A percentile compares a stretch with the other conserved stretches of the same genome.
Evolutionary conservation across 2,329 filamentous ascomycete genomes (phyloP).

Genomic region (Herpotrichia juniperi): DNA sequence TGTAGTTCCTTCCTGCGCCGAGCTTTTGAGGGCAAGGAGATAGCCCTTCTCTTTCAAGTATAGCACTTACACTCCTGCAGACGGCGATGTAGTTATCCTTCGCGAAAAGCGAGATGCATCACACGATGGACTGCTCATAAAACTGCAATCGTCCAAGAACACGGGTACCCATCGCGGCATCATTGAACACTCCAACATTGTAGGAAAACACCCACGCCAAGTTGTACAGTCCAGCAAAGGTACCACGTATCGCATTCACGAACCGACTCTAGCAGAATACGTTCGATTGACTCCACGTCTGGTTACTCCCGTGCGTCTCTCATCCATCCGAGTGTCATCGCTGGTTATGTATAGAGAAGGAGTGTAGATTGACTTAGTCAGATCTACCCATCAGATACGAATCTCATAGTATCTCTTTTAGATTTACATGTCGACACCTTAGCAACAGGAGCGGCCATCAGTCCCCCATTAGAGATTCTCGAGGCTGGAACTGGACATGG

Average conservation of each 20-base stretch:
- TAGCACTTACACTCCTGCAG: constrained; percentile 28
- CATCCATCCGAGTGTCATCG: background rate
- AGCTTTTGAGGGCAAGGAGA: constrained; percentile 37
- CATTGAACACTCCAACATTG: constrained; percentile 62
- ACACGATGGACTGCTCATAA: constrained; percentile 47
- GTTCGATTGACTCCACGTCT: constrained; percentile 69
- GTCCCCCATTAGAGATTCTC: constrained; percentile 71
- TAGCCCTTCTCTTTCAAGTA: background rate
- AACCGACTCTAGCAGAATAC: constrained; percentile 76
- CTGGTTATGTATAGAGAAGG: background rate
- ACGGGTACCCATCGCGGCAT: constrained; percentile 55
- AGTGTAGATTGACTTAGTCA: constrained; percentile 38
- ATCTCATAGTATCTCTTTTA: constrained; percentile 75
- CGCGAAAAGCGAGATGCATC: constrained; percentile 44
- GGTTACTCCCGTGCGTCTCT: constrained; percentile 71
- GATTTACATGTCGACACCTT: constrained; percentile 68
- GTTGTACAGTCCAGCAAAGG: constrained; percentile 62
- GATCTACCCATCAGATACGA: constrained; percentile 78
- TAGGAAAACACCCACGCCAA: constrained; percentile 67
- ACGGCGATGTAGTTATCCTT: constrained; percentile 50
- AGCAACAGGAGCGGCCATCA: constrained; percentile 38
- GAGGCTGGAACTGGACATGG: constrained; percentile 89
- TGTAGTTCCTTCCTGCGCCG: constrained; percentile 22
- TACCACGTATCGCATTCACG: constrained; percentile 61
- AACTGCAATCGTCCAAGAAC: constrained; percentile 41